Evolutionary conservation across 192 early-diverging fungal genomes (phyloP).

Genomic region (Lunasporangiospora selenospora): DNA sequence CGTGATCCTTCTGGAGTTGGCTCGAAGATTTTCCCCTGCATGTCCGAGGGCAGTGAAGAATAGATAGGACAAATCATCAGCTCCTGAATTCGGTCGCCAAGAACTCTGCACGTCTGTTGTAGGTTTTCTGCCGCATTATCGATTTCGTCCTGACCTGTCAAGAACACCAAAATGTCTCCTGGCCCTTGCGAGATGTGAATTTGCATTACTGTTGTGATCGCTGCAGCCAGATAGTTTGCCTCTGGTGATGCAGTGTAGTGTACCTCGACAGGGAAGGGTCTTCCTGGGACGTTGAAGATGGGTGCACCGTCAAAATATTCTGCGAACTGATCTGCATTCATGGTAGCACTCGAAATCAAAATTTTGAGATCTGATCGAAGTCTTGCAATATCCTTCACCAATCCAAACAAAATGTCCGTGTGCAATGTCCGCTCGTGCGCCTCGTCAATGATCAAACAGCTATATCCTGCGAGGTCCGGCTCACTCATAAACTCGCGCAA

Average conservation of each 20-base stretch:
- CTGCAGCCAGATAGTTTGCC: constrained; percentile 94
- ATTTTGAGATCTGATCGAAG: constrained; percentile 94
- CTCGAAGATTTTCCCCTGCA: constrained; percentile 97
- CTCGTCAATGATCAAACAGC: constrained; percentile 97
- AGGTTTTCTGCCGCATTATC: constrained; percentile 88
- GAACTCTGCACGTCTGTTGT: constrained; percentile 72
- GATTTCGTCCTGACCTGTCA: constrained; percentile 99
- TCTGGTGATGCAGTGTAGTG: constrained; percentile 97
- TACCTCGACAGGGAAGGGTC: constrained; percentile 92
- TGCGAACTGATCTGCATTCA: constrained; percentile 97
- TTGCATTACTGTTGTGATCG: constrained; percentile 90
- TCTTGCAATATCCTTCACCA: constrained; percentile 95
- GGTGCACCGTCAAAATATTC: constrained; percentile 95
- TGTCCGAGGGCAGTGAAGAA: constrained; percentile 93
- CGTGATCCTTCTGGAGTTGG: constrained; percentile 92
- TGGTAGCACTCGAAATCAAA: constrained; percentile 96
- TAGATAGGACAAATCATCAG: constrained; percentile 97
- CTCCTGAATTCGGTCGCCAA: constrained; percentile 89
- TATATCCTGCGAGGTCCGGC: constrained; percentile 90
- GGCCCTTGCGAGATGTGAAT: constrained; percentile 89
- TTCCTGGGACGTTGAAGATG: constrained; percentile 94
- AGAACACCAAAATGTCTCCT: constrained; percentile 95
- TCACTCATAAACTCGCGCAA: constrained; percentile 98
- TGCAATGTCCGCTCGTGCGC: constrained; percentile 97
- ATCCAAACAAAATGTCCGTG: constrained; percentile 96